Conservation (phyloP, 495 filamentous ascomycete genomes). For the Diplogelasinospora grovesii region DNA sequence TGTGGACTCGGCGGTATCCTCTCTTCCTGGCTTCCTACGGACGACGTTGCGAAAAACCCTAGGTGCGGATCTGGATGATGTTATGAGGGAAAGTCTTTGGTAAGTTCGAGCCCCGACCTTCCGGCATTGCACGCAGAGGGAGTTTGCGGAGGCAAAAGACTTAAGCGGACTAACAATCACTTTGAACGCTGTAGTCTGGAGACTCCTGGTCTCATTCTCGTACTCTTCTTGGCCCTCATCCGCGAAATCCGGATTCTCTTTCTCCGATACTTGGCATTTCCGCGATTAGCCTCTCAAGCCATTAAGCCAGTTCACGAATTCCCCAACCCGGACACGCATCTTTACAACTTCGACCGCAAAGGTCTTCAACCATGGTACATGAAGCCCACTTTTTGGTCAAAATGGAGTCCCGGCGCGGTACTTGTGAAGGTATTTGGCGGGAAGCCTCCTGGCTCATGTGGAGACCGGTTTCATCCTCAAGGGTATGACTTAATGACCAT, state of each 20-base stretch:
- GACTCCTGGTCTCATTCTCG: not conserved
- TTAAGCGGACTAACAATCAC: too few species aligned
- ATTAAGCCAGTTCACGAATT: not conserved
- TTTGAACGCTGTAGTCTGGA: not conserved
- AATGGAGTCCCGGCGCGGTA: not conserved
- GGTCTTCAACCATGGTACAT: constrained; percentile 2
- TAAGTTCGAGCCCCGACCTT: not conserved
- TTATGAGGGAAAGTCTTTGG: constrained; percentile 5
- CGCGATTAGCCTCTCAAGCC: not conserved
- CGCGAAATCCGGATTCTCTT: not conserved
- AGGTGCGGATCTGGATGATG: constrained; percentile 20
- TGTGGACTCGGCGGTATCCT: constrained; percentile 19
- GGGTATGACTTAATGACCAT: constrained; percentile 1
- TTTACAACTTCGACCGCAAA: not conserved
- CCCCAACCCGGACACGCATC: not conserved
- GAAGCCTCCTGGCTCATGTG: not conserved
- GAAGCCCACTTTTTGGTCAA: not conserved
- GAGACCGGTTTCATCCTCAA: not conserved
- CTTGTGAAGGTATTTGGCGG: not conserved
- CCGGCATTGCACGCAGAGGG: not conserved
- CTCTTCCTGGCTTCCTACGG: constrained; percentile 14
- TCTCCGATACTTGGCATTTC: not conserved
- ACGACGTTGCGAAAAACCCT: constrained; percentile 19
- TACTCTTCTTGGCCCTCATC: not conserved
- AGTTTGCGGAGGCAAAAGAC: too few species aligned